Evolutionary conservation across 345 rosid species (phyloP).

Genomic region (Noccaea bulbosa): DNA sequence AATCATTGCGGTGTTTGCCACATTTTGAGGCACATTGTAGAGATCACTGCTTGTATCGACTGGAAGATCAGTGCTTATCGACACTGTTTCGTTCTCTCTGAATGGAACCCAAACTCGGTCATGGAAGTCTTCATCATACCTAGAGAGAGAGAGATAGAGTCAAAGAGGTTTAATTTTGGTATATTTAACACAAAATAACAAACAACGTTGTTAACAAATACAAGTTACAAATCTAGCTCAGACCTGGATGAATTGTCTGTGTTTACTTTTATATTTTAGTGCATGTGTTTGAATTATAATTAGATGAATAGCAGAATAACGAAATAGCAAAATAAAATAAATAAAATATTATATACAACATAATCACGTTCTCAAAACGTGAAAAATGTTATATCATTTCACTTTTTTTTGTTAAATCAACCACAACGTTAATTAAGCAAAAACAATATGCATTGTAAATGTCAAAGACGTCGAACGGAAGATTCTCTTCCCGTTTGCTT

Average conservation of each 20-base stretch:
- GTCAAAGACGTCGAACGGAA: background rate
- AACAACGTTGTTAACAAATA: background rate
- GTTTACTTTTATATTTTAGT: background rate
- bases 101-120: constrained; percentile 53
- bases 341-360: background rate
- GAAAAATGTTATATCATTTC: background rate
- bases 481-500: background rate
- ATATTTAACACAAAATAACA: background rate
- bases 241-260: background rate
- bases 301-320: background rate
- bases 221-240: background rate
- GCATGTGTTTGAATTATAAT: background rate
- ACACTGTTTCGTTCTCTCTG: background rate
- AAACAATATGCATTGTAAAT: background rate
- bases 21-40: constrained; percentile 41
- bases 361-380: background rate
- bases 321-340: background rate
- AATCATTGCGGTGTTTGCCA: constrained; percentile 33
- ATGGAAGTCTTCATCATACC: constrained; percentile 50
- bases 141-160: background rate
- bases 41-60: background rate
- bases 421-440: background rate
- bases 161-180: background rate
- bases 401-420: background rate
- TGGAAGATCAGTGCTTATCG: constrained; percentile 7